A percentile compares a stretch with the other conserved stretches of the same genome.
phyloP scores from a whole-genome alignment of 208 protist genomes.

The Leptomonas pyrrhocoris region DNA sequence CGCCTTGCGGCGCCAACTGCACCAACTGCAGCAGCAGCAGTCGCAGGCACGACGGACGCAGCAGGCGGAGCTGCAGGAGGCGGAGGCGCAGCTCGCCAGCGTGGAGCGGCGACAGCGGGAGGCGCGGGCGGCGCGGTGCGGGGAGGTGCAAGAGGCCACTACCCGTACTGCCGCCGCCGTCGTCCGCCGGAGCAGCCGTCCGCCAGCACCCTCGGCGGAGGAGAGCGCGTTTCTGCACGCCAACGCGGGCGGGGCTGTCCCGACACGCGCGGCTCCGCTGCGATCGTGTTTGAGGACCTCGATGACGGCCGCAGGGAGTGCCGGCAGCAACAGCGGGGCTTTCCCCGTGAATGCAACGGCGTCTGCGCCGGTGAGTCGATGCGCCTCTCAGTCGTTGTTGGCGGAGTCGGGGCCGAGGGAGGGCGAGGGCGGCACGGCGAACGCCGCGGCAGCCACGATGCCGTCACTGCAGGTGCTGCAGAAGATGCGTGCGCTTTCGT shows the following conservation, averaged over 20 bases:
- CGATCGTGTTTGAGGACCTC: slow-evolving; percentile 59
- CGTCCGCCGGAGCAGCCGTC: slow-evolving; percentile 25
- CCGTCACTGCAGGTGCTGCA: slow-evolving; percentile 36
- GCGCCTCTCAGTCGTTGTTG: slow-evolving; percentile 55
- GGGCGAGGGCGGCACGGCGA: slow-evolving; percentile 2
- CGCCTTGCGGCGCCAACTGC: slow-evolving; percentile 53
- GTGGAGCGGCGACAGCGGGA: slow-evolving; percentile 51
- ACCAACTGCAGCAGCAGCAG: slow-evolving; percentile 54
- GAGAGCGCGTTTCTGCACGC: slow-evolving; percentile 55
- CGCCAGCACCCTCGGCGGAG: slow-evolving; percentile 20
- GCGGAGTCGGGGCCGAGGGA: slow-evolving; percentile 10
- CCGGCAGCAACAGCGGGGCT: neutral
- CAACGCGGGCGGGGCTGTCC: slow-evolving; percentile 39
- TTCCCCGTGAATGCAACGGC: neutral
- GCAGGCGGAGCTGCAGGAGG: slow-evolving; percentile 58
- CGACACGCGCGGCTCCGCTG: slow-evolving; percentile 38
- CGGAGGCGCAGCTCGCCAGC: slow-evolving; percentile 61
- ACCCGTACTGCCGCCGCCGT: slow-evolving; percentile 33
- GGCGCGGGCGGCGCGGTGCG: slow-evolving; percentile 47
- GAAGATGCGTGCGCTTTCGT: slow-evolving; percentile 65
- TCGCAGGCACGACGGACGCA: slow-evolving; percentile 47
- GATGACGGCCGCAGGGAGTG: neutral
- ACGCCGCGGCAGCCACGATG: neutral
- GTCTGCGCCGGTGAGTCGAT: slow-evolving; percentile 63
- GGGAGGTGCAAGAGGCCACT: slow-evolving; percentile 37